Conservation (phyloP, 2,329 filamentous ascomycete species). For the Helicocarpus griseus region DNA sequence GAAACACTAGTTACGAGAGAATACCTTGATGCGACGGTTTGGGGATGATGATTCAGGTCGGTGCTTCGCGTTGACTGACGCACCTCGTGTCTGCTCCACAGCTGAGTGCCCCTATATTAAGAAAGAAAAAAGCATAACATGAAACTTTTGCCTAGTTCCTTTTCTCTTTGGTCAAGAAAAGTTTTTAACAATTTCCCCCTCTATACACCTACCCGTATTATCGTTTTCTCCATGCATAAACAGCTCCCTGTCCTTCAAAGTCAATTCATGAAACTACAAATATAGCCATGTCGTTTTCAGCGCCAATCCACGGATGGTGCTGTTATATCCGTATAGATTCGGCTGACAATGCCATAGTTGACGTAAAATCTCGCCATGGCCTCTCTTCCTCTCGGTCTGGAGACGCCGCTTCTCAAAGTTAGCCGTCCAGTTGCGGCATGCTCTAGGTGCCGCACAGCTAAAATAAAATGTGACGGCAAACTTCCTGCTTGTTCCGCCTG, state of each 20-base stretch:
- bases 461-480: slow-evolving; percentile 97
- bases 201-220: background rate
- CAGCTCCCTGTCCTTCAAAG: background rate
- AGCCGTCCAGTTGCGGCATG: slow-evolving; percentile 72
- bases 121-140: background rate
- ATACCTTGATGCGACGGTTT: background rate
- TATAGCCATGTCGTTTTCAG: background rate
- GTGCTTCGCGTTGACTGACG: background rate
- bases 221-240: background rate
- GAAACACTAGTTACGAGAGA: background rate
- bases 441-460: slow-evolving; percentile 75
- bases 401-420: slow-evolving; percentile 42
- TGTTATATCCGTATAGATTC: background rate
- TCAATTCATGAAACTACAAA: background rate
- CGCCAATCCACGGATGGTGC: background rate
- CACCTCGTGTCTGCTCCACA: background rate
- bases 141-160: background rate
- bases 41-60: background rate
- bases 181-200: background rate
- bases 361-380: slow-evolving; percentile 1
- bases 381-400: slow-evolving; percentile 27
- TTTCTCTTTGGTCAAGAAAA: background rate
- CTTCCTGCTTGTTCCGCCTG: slow-evolving; percentile 91
- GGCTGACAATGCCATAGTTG: slow-evolving; percentile 4
- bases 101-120: background rate